Base-by-base conservation (phyloP, 176 grass and related monocot species). In the Canna indica region DNA sequence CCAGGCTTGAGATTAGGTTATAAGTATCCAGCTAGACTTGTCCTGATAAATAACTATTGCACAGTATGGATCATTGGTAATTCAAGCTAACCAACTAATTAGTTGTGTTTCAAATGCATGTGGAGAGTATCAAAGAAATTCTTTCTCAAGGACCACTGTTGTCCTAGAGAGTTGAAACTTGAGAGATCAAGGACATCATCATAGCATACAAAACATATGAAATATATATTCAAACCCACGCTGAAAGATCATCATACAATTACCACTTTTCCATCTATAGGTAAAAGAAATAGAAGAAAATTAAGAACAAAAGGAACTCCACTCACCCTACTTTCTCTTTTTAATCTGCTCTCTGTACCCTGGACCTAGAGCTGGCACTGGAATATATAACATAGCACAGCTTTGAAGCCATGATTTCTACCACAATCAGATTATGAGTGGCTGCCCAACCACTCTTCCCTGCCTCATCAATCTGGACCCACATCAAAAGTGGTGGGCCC, bases 341-440 rank as follows among this genome's bases (percentile, higher is more conserved):
- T 73, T 42, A 39, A 60, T 47, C 36, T 50, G 25, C 41, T 18
- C 24, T 73, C 33, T 60, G 27, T 30, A 60, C 54, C n/a, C 35
- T 73, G 54, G 36, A 28, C 36, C 33, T 44, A 28, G 52, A 29
- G 53, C 53, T 73, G 71, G 71, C 52, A 73, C 15, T 70, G 68
- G 68, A 70, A 70, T 70, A 70, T 73, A 54, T 39, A 7, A 58
- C 71, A 26, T 73, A 59, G 54, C 38, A 39, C 71, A 73, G 71
- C 71, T 73, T 73, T 73, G n/a, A 60, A 73, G 71, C 71, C 36
- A 73, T 73, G 54, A 60, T 59, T 73, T 61, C 36, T 60, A 44
- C 71, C 24, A 73, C 56, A 60, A 54, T 41, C 71, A 44, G 31
- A 73, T 60, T 24, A 47, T 60, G 47, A 58, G 53, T 59, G 71